Evolutionary conservation across 2,329 filamentous ascomycete species (phyloP).

Genomic region (Fusarium xylarioides): DNA sequence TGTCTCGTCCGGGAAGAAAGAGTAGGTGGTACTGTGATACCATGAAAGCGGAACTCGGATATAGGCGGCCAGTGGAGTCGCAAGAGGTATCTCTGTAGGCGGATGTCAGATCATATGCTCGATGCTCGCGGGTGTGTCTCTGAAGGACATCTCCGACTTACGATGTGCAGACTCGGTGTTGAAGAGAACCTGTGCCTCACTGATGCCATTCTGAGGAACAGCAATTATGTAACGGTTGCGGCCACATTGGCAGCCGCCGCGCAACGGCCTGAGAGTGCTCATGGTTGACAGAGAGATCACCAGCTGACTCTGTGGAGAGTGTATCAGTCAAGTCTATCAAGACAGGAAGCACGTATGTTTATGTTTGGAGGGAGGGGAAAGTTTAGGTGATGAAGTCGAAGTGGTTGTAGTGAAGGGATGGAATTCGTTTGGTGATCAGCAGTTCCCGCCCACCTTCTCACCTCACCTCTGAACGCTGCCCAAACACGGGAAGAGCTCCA

Average conservation of each 20-base stretch:
- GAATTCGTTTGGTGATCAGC: conserved; percentile 31
- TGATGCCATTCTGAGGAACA: conserved; percentile 67
- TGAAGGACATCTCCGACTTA: conserved; percentile 58
- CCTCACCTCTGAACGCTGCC: conserved; percentile 5
- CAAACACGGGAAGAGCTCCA: not conserved
- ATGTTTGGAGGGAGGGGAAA: not conserved
- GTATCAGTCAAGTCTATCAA: not conserved
- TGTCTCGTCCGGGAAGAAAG: conserved; percentile 82
- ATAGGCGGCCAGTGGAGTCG: conserved; percentile 79
- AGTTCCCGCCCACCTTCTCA: conserved; percentile 13
- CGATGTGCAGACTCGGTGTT: conserved; percentile 75
- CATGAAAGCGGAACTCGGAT: conserved; percentile 83
- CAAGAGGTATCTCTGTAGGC: conserved; percentile 68
- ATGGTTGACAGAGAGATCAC: conserved; percentile 46
- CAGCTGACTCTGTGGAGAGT: not conserved
- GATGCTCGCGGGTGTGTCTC: not conserved
- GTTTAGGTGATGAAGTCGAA: conserved; percentile 12
- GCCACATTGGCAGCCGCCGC: conserved; percentile 84
- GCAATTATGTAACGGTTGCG: conserved; percentile 83
- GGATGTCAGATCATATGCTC: conserved; percentile 13
- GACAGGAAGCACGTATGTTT: too few species aligned
- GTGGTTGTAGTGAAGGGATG: conserved; percentile 4
- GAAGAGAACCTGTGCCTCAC: conserved; percentile 76
- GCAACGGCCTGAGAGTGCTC: conserved; percentile 64
- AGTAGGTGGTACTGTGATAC: conserved; percentile 79